Conservation (phyloP, 1,284 basidiomycete species). For the Cryptococcus hybrid region DNA sequence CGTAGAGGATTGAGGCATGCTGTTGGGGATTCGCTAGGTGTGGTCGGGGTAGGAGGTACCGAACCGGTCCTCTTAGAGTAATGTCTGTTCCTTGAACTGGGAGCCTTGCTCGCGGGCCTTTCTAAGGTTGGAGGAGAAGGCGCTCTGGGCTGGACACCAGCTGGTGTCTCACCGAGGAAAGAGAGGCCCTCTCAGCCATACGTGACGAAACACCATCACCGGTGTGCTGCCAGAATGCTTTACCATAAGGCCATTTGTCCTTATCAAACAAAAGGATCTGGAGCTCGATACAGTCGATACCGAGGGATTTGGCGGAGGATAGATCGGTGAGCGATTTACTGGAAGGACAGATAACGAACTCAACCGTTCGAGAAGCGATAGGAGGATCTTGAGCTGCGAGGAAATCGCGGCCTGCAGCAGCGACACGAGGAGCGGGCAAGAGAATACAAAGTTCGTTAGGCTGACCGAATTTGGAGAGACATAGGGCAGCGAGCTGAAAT, state of each 20-base stretch:
- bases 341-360: conserved; percentile 68
- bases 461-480: conserved; percentile 71
- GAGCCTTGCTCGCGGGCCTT: conserved; percentile 18
- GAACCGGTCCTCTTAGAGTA: conserved; percentile 26
- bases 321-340: conserved; percentile 36
- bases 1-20: conserved; percentile 1
- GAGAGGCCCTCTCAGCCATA: conserved; percentile 76
- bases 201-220: conserved; percentile 88
- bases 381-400: conserved; percentile 57
- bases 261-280: conserved; percentile 79
- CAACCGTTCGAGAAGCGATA: conserved; percentile 64
- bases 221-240: conserved; percentile 95
- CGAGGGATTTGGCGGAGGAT: conserved; percentile 31
- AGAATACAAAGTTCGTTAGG: conserved; percentile 72
- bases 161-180: background rate
- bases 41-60: conserved; percentile 8
- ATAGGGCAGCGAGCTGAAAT: conserved; percentile 68
- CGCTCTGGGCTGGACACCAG: background rate
- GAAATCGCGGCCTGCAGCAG: conserved; percentile 73
- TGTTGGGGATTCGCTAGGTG: conserved; percentile 7
- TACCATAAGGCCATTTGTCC: conserved; percentile 67
- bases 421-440: conserved; percentile 68
- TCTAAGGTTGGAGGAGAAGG: conserved; percentile 14
- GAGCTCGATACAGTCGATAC: conserved; percentile 57
- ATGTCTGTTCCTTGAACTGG: conserved; percentile 46